phyloP scores from a whole-genome alignment of 164 flowering plant species.

The Berberis thunbergii region DNA sequence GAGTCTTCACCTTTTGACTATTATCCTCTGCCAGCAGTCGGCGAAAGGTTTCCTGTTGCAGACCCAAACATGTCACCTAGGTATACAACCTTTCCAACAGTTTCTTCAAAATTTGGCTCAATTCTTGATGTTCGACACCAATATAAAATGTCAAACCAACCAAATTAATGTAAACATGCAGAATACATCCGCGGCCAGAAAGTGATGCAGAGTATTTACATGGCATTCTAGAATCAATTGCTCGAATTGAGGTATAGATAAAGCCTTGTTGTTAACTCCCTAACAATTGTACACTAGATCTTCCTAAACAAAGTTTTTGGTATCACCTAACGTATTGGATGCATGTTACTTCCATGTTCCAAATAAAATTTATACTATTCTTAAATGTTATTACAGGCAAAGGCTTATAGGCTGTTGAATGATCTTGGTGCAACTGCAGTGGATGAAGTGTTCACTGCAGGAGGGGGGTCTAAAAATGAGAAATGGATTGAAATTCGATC shows the following conservation, averaged over 20 bases:
- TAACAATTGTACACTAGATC: no score
- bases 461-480: conserved; percentile 84
- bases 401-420: conserved; percentile 60
- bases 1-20: conserved; percentile 71
- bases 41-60: conserved; percentile 89
- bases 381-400: conserved; percentile 39
- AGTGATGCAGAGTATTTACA: conserved; percentile 77
- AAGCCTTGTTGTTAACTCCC: neutral
- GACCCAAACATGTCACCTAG: conserved; percentile 81
- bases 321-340: neutral
- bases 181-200: conserved; percentile 80
- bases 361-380: neutral
- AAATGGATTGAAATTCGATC: conserved; percentile 76
- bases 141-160: no score
- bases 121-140: no score
- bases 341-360: neutral
- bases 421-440: conserved; percentile 77
- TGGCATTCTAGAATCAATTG: conserved; percentile 92
- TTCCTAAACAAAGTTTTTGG: neutral
- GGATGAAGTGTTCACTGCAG: conserved; percentile 82
- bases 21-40: conserved; percentile 65
- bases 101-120: neutral
- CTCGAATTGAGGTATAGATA: conserved; percentile 80
- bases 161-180: conserved; percentile 15
- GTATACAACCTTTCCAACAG: conserved; percentile 21